Conservation (phyloP, 1,284 basidiomycete genomes). For the Chalciporus sp. region DNA sequence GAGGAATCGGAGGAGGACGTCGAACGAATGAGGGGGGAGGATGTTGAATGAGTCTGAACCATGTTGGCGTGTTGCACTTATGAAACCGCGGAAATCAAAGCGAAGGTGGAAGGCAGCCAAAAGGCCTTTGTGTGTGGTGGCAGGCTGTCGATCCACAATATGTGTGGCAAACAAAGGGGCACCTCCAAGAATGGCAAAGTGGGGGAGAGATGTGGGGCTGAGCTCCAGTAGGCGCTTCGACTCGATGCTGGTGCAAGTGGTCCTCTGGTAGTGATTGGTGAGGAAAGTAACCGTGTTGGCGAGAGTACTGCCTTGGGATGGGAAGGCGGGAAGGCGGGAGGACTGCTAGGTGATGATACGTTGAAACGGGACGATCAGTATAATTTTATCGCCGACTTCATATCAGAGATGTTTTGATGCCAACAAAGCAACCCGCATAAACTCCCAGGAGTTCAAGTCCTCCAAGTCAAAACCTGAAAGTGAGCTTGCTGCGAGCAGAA, state of each 20-base stretch:
- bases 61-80: conserved; percentile 17
- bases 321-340: too few relatives aligned
- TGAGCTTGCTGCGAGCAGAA: neutral
- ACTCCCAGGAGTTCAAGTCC: neutral
- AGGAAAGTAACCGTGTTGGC: conserved; percentile 3
- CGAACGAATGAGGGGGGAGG: conserved; percentile 12
- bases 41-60: conserved; percentile 9
- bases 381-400: conserved; percentile 21
- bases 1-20: conserved; percentile 18
- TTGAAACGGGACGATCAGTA: conserved; percentile 1
- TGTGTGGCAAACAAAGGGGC: conserved; percentile 27
- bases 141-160: conserved; percentile 1
- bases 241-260: neutral
- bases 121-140: conserved; percentile 20
- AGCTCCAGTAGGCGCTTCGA: neutral
- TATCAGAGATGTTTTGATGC: conserved; percentile 16
- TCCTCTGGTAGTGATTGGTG: conserved; percentile 10
- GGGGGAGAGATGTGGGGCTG: neutral
- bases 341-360: neutral
- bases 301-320: neutral
- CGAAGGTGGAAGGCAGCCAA: conserved; percentile 18
- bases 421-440: conserved; percentile 3
- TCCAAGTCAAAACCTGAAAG: neutral
- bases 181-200: neutral
- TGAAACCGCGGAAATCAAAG: conserved; percentile 27